phyloP scores from a whole-genome alignment of 352 stramenopile genomes.

The Phytophthora lateralis region DNA sequence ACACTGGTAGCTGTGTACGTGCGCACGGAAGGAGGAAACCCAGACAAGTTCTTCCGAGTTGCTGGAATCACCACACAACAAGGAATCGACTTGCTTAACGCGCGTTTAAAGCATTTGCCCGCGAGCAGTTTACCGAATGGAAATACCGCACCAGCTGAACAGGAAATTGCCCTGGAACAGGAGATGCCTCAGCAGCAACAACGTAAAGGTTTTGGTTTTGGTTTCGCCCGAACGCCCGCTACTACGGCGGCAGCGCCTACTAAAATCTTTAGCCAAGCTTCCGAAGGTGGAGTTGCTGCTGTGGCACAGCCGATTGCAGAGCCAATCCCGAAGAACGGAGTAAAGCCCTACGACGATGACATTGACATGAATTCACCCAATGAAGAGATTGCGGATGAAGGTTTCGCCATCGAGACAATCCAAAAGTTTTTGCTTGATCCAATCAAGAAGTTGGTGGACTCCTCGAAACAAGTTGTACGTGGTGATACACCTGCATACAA shows the following conservation, averaged over 20 bases:
- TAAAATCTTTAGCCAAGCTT: constrained; percentile 7
- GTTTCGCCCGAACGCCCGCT: constrained; percentile 30
- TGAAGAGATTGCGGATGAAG: constrained; percentile 25
- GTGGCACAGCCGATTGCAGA: constrained; percentile 7
- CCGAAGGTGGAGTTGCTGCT: constrained; percentile 4
- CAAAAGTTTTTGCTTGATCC: constrained; percentile 67
- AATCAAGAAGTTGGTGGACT: constrained; percentile 71
- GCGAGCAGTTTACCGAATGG: constrained; percentile 38
- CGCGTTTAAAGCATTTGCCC: constrained; percentile 80
- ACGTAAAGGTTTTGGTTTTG: constrained; percentile 35
- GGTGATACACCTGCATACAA: constrained; percentile 56
- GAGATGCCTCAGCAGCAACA: constrained; percentile 25
- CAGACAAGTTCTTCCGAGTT: constrained; percentile 83
- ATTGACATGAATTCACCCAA: constrained; percentile 54
- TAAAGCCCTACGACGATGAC: constrained; percentile 53
- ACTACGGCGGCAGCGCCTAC: constrained; percentile 9
- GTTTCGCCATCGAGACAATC: constrained; percentile 28
- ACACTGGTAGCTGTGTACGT: constrained; percentile 74
- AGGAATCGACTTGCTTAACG: constrained; percentile 77
- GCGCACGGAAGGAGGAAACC: constrained; percentile 58
- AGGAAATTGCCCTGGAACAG: constrained; percentile 12
- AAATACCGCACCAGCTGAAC: constrained; percentile 11
- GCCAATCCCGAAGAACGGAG: constrained; percentile 32
- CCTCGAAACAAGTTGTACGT: constrained; percentile 64
- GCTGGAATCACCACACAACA: constrained; percentile 78